A percentile compares a stretch with the other conserved stretches of the same genome.
Conservation (phyloP, 768 basidiomycete genomes). For the Amanita subjunquillea region DNA sequence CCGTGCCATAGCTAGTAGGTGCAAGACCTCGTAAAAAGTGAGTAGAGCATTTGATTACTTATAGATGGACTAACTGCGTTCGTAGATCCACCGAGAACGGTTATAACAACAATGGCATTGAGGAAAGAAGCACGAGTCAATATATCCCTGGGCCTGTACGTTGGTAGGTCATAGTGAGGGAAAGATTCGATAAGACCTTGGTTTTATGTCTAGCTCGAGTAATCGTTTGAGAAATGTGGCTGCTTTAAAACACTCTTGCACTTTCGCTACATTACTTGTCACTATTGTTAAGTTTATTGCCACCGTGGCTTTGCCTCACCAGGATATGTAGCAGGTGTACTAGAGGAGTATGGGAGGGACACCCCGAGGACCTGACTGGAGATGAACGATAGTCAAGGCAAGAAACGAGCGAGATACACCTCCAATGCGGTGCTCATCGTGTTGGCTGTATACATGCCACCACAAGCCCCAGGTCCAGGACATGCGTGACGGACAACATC, state of each 20-base stretch:
- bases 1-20: constrained; percentile 77
- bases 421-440: constrained; percentile 84
- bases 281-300: background rate
- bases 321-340: constrained; percentile 64
- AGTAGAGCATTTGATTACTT: background rate
- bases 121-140: constrained; percentile 48
- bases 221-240: constrained; percentile 68
- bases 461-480: constrained; percentile 77
- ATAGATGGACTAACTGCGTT: constrained; percentile 52
- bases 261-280: constrained; percentile 44
- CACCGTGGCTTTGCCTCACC: constrained; percentile 24
- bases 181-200: constrained; percentile 31
- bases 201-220: constrained; percentile 73
- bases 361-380: constrained; percentile 54
- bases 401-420: constrained; percentile 13
- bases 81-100: constrained; percentile 78
- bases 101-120: constrained; percentile 76
- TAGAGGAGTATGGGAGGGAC: constrained; percentile 76
- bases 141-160: constrained; percentile 23
- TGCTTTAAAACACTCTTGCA: constrained; percentile 72
- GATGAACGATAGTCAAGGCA: background rate
- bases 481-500: constrained; percentile 84
- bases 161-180: background rate
- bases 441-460: constrained; percentile 88
- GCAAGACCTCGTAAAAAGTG: constrained; percentile 46